Base-by-base conservation (phyloP, 169 alveolate species). In the Plasmodium inui region DNA sequence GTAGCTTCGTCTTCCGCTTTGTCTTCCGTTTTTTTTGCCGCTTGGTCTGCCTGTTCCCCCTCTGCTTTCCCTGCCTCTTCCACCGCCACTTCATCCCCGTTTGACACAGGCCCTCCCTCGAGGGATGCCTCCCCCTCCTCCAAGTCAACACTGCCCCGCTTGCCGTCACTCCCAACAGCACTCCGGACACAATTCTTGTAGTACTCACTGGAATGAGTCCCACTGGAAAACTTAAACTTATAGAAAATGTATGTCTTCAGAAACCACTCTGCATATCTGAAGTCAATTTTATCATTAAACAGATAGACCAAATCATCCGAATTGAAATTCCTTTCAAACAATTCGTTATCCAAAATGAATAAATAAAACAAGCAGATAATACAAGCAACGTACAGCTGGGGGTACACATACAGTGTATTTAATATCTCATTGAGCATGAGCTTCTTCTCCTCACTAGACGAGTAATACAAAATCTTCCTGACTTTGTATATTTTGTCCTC, bases 211-310 rank as follows among this genome's bases (percentile, higher is more conserved):
- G 71, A 41, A 17, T 84, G 39, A 1, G 93, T 19, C 1, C 28
- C 32, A 32, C 44, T 57, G 19, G 93, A 86, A 86, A 74, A 86
- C 55, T 86, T 86, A 44, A 34, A 86, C 44, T 86, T 86, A 19
- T 86, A 86, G 76, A 86, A 86, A 22, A 86, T 37, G 17, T 86
- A 86, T 0, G 86, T 86, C 44, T 86, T 86, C 41, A 86, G 22
- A 57, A 86, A 86, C 93, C 93, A 86, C n/a, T 86, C 93, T 1
- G 93, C 93, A 22, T 86, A 86, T 10, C 93, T 34, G 30, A 86
- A 86, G 32, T 86, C 93, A 2, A 86, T 76, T 53, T 86, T 86
- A 0, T 74, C 86, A 50, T 86, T 86, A 55, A 86, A 86, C 14
- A 86, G 1, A 34, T 74, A 86, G 1, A 86, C 70, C 17, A 86